Base-by-base conservation (phyloP, 345 rosid genomes). In the Linum tenue region DNA sequence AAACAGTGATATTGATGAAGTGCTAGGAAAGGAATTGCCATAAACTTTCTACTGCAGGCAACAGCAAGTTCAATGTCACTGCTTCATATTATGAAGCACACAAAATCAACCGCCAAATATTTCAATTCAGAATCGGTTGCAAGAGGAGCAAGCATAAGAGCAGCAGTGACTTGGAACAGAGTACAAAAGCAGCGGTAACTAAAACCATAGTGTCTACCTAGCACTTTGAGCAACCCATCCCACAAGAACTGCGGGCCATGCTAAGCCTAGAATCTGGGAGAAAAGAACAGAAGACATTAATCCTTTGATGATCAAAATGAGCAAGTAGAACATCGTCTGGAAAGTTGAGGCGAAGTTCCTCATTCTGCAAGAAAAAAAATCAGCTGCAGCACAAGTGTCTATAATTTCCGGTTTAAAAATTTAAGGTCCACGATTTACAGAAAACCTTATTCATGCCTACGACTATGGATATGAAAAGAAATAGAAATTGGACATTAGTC, bases 201-300 rank as follows among this genome's bases (percentile, higher is more conserved):
- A 48, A 48, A 48, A 48, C 12, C 12, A 48, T n/a, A n/a, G n/a
- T 5, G 8, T 9, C 39, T 37, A 92, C 98, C 98, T 92, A 71
- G 98, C 98, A 78, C 97, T 90, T 76, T 90, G 95, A 77, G 97
- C 89, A 71, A 90, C 95, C 95, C 90, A 86, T 64, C 97, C 96
- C 68, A 84, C 77, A 55, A 90, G 88, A 79, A 86, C 68, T 35
- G 94, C 96, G 51, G 97, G 99, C 95, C 96, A 94, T 56, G 99
- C 99, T 39, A 85, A 80, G 67, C 97, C 95, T 70, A 95, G 85
- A 73, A 90, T 94, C 97, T 90, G 78, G 12, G 12, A 48, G 14
- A n/a, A 48, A 48, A 48, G 14, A 48, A 15, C 12, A 6, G 53
- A 48, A 5, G 10, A 48, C 12, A 48, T 5, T 48, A 11, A 8